phyloP scores from a whole-genome alignment of 306 rosid species.

The Morella rubra region DNA sequence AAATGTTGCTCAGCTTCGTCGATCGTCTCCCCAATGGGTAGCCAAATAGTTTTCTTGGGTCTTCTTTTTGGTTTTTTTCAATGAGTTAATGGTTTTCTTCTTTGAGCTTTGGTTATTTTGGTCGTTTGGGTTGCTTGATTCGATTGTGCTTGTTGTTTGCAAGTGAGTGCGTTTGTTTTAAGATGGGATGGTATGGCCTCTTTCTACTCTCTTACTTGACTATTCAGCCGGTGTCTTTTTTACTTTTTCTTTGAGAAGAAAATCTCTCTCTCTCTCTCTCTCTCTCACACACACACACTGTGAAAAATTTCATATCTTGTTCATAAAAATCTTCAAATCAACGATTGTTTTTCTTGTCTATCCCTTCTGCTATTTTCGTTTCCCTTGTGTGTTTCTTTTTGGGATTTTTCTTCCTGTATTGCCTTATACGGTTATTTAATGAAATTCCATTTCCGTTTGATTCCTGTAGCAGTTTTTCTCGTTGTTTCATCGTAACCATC shows the following conservation, averaged over 20 bases:
- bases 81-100: conserved; percentile 17
- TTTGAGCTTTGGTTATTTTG: conserved; percentile 1
- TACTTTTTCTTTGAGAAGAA: neutral
- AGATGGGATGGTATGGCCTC: neutral
- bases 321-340: neutral
- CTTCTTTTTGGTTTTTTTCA: neutral
- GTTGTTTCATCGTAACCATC: neutral
- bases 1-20: conserved; percentile 90
- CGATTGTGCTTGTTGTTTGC: neutral
- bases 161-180: neutral
- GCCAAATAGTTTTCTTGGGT: conserved; percentile 1
- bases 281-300: no score
- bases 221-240: neutral
- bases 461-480: neutral
- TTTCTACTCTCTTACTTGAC: neutral
- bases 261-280: no score
- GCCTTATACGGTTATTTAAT: neutral
- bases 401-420: neutral
- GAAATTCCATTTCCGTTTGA: neutral
- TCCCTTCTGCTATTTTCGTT: neutral
- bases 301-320: neutral
- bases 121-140: neutral
- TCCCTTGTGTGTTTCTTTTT: neutral
- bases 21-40: conserved; percentile 93
- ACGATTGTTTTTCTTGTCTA: neutral